phyloP scores from a whole-genome alignment of 2,329 filamentous ascomycete species.

The Sporothrix sp. region DNA sequence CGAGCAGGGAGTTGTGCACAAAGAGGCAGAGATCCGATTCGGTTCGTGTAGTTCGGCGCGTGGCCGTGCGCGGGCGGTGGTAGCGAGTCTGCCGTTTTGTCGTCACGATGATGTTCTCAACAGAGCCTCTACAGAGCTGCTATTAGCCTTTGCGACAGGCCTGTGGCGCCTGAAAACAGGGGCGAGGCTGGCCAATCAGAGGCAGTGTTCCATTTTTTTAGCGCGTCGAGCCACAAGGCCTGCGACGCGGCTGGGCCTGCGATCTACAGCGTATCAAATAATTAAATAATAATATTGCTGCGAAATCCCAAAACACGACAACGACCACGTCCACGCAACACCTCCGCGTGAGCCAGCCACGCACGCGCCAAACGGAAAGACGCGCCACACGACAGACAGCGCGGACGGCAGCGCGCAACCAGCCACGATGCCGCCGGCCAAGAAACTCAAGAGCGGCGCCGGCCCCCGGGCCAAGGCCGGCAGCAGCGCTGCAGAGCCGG shows the following conservation, averaged over 20 bases:
- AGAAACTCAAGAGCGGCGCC: conserved; percentile 45
- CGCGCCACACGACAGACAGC: neutral
- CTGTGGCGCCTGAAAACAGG: conserved; percentile 1
- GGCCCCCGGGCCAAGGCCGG: conserved; percentile 33
- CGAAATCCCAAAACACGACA: too few relatives aligned
- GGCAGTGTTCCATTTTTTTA: neutral
- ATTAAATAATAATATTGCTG: too few relatives aligned
- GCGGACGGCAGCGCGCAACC: neutral
- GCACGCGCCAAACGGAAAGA: neutral
- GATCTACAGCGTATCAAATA: conserved; percentile 3
- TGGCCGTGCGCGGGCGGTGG: neutral
- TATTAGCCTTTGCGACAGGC: neutral
- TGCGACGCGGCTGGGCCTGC: neutral
- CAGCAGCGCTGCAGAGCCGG: conserved; percentile 38
- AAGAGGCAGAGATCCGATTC: too few relatives aligned
- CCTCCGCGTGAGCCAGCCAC: neutral
- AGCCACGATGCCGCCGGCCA: conserved; percentile 46
- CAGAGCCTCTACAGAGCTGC: neutral
- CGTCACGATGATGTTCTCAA: too few relatives aligned
- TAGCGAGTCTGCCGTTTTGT: too few relatives aligned
- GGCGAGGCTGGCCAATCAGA: conserved; percentile 16
- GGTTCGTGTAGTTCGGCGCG: too few relatives aligned
- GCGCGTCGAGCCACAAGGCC: conserved; percentile 9
- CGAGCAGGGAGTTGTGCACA: too few relatives aligned
- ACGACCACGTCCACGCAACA: too few relatives aligned